Evolutionary conservation across 352 stramenopile genomes (phyloP).

Genomic region (Pythium insidiosum): DNA sequence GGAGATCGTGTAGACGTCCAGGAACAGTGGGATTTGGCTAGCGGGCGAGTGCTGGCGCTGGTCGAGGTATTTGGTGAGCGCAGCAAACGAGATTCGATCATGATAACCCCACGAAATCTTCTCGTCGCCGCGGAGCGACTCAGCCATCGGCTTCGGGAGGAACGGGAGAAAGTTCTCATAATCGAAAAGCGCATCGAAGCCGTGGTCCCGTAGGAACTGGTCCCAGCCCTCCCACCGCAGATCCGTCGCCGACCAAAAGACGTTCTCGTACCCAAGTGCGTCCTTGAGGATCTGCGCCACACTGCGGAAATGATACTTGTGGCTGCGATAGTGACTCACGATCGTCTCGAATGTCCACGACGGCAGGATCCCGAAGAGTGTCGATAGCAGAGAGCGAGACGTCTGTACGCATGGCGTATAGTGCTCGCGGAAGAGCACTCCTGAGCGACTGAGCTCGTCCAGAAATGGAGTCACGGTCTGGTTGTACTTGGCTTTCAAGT

Average conservation of each 20-base stretch:
- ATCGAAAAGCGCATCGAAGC: conserved; percentile 6
- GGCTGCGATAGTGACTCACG: not conserved
- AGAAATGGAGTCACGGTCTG: conserved; percentile 8
- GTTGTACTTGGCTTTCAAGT: conserved; percentile 1
- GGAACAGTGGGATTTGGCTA: conserved; percentile 8
- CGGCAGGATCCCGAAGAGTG: conserved; percentile 4
- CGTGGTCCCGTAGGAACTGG: conserved; percentile 1
- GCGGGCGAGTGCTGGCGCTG: not conserved
- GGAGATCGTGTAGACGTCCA: conserved; percentile 10
- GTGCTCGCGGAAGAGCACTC: conserved; percentile 8
- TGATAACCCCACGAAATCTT: conserved; percentile 6
- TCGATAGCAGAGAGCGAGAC: conserved; percentile 6
- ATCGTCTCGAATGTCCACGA: not conserved
- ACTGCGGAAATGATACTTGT: not conserved
- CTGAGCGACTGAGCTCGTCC: not conserved
- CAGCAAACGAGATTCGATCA: conserved; percentile 6
- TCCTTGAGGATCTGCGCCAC: conserved; percentile 8
- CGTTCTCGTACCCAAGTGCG: conserved; percentile 1
- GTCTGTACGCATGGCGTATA: conserved; percentile 10
- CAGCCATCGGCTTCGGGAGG: not conserved
- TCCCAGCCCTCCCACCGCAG: conserved; percentile 7
- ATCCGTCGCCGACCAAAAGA: conserved; percentile 7
- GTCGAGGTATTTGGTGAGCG: conserved; percentile 1
- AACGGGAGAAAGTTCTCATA: not conserved
- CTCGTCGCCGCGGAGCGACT: conserved; percentile 2